Conservation (phyloP, 148 eudicot species). For the Euryodendron excelsum region DNA sequence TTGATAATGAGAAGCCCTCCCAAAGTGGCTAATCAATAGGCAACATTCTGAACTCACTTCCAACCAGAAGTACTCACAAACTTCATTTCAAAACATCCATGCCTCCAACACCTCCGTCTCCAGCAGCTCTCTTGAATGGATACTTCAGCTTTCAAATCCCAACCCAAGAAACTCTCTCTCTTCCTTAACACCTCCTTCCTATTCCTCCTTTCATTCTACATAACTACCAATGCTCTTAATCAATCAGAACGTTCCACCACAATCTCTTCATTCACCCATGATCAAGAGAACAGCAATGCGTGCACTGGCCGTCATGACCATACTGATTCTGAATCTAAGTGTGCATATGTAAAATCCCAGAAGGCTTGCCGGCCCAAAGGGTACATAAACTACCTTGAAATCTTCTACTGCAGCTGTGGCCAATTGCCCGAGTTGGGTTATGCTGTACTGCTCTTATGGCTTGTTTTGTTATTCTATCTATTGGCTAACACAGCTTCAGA, state of each 20-base stretch:
- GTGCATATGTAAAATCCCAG: neutral
- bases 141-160: neutral
- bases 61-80: neutral
- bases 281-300: neutral
- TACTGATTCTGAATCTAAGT: neutral
- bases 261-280: neutral
- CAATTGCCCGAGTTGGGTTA: conserved; percentile 5
- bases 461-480: conserved; percentile 9
- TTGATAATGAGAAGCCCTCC: neutral
- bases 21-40: neutral
- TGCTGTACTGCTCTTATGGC: conserved; percentile 1
- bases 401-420: conserved; percentile 15
- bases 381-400: conserved; percentile 9
- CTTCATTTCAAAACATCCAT: neutral
- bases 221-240: conserved; percentile 1
- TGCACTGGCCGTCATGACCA: neutral
- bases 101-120: neutral
- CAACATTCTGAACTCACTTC: neutral
- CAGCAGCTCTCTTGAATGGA: neutral
- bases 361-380: neutral
- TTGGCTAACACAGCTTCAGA: conserved; percentile 11
- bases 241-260: neutral
- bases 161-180: conserved; percentile 14
- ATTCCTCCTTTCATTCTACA: conserved; percentile 8
- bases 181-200: conserved; percentile 21